phyloP scores from a whole-genome alignment of 2,329 filamentous ascomycete genomes.

The Ciborinia camelliae region DNA sequence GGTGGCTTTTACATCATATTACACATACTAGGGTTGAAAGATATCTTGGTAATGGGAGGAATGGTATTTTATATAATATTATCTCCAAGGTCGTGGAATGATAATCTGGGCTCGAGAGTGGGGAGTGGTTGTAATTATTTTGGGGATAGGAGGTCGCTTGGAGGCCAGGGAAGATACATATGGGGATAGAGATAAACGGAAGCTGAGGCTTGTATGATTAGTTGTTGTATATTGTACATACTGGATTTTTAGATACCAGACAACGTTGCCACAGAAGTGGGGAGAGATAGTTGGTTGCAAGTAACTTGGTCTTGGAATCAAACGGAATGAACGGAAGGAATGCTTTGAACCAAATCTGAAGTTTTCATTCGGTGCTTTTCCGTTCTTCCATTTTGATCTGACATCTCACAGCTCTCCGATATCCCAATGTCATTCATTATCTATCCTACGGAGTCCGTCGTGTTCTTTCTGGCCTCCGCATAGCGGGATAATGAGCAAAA shows the following conservation, averaged over 20 bases:
- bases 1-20: constrained; percentile 4
- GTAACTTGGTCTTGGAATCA: neutral
- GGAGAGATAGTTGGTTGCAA: neutral
- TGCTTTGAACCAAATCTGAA: neutral
- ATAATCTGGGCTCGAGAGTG: neutral
- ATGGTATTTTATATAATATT: neutral
- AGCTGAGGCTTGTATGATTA: constrained; percentile 5
- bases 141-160: neutral
- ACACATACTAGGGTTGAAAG: neutral
- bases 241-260: constrained; percentile 11
- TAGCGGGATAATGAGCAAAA: no score
- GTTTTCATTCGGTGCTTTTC: neutral
- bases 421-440: no score
- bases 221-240: constrained; percentile 5
- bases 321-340: neutral
- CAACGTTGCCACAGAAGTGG: no score
- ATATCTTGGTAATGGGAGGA: neutral
- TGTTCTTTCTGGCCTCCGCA: no score
- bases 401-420: no score
- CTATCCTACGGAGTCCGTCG: no score
- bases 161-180: neutral
- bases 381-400: neutral
- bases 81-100: neutral
- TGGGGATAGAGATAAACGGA: neutral
- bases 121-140: constrained; percentile 10